Evolutionary conservation across 495 filamentous ascomycete species (phyloP).

Genomic region (Xylona heveae): DNA sequence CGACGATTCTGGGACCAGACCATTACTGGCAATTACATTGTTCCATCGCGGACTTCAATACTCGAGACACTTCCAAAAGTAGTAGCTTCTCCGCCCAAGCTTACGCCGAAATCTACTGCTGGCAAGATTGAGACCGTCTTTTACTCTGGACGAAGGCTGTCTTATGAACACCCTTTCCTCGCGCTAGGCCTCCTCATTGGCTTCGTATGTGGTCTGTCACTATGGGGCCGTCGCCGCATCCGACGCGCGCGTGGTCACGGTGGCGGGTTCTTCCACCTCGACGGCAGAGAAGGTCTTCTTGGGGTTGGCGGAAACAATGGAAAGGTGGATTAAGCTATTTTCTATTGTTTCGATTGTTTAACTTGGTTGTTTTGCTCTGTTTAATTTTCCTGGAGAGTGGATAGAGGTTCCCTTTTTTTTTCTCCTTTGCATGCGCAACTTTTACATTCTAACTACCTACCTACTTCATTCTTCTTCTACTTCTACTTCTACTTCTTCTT

Average conservation of each 20-base stretch:
- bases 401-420: too few species aligned
- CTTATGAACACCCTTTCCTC: slow-evolving; percentile 50
- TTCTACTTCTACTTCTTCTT: too few species aligned
- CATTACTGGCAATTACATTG: slow-evolving; percentile 66
- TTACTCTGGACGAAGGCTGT: slow-evolving; percentile 48
- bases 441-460: too few species aligned
- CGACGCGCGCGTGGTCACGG: slow-evolving; percentile 19
- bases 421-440: too few species aligned
- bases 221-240: slow-evolving; percentile 22
- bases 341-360: slow-evolving; percentile 7
- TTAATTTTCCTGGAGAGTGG: too few species aligned
- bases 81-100: slow-evolving; percentile 45
- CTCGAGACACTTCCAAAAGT: slow-evolving; percentile 80
- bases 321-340: slow-evolving; percentile 52
- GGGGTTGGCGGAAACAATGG: slow-evolving; percentile 34
- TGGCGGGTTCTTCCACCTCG: slow-evolving; percentile 53
- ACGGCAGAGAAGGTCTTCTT: slow-evolving; percentile 55
- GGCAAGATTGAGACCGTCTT: slow-evolving; percentile 54
- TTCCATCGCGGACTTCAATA: slow-evolving; percentile 81
- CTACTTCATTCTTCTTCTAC: too few species aligned
- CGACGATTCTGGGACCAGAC: slow-evolving; percentile 90
- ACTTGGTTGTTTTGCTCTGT: slow-evolving; percentile 7
- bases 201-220: slow-evolving; percentile 22
- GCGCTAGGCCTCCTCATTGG: slow-evolving; percentile 38
- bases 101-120: slow-evolving; percentile 72